A percentile compares a stretch with the other conserved stretches of the same genome.
Evolutionary conservation across 805 yeast species (phyloP).

Genomic region (Nakazawaea siamensis): DNA sequence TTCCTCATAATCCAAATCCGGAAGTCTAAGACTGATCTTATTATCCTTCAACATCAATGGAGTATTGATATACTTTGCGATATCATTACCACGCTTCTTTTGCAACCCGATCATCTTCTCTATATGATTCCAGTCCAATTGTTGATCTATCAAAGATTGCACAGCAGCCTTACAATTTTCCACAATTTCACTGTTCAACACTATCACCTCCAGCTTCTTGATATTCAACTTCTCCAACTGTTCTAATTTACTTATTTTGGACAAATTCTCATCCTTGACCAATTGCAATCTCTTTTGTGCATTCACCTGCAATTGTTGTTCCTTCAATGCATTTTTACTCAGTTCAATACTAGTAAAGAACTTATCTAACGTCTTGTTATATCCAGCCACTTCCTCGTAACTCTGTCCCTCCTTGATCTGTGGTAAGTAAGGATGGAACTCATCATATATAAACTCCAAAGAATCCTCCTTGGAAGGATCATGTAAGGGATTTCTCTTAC

Average conservation of each 20-base stretch:
- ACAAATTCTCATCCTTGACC: conserved; percentile 66
- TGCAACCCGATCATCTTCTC: conserved; percentile 68
- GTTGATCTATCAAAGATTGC: conserved; percentile 60
- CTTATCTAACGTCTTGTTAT: conserved; percentile 73
- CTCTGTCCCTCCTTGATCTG: conserved; percentile 19
- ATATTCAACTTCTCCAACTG: conserved; percentile 57
- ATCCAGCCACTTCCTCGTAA: conserved; percentile 43
- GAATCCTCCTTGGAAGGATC: conserved; percentile 31
- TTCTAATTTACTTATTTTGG: conserved; percentile 57
- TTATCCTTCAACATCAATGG: conserved; percentile 69
- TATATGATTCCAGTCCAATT: conserved; percentile 91
- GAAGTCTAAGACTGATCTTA: conserved; percentile 50
- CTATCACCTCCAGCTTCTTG: conserved; percentile 66
- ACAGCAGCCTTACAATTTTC: conserved; percentile 67
- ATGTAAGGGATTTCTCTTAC: conserved; percentile 48
- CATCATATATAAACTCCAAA: conserved; percentile 37
- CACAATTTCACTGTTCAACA: conserved; percentile 58
- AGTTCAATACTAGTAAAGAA: conserved; percentile 84
- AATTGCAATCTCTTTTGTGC: conserved; percentile 68
- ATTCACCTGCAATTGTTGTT: conserved; percentile 68
- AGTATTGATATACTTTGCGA: conserved; percentile 53
- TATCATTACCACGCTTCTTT: conserved; percentile 51
- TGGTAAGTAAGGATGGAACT: conserved; percentile 49
- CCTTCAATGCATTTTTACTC: conserved; percentile 62
- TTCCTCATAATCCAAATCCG: conserved; percentile 32